Base-by-base conservation (phyloP, 192 early-diverging fungal genomes). In the Pilaira anomala region DNA sequence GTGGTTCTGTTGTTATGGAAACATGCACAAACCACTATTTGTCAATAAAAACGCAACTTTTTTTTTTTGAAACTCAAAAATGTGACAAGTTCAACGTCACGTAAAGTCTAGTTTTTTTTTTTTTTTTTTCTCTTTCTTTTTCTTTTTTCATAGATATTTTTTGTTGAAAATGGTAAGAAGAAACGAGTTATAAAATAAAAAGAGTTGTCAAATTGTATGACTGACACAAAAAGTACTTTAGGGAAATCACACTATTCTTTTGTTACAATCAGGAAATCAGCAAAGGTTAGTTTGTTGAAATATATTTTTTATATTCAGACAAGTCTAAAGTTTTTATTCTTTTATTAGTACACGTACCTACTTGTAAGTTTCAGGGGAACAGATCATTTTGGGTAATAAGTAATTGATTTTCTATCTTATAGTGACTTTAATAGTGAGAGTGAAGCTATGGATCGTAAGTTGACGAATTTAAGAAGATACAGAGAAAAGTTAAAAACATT, bases 361-460 rank as follows among this genome's bases (percentile, higher is more conserved):
- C 36, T 68, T 49, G 66, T 68, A 62, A 62, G 65, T 46, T 48
- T 2, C 19, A 57, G 21, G 13, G 28, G n/a, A 30, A 19, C 25
- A 28, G 21, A 39, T 57, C 9, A 3, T 12, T 25, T 14, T 7
- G 6, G 16, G n/a, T 1, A 13, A 0, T 3, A 48, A 14, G 0
- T 7, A 1, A 33, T 1, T 19, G 18, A 11, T 61, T 16, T 33
- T 19, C 24, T 14, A 3, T 26, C 0, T 45, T 8, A 18, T 33
- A 68, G 66, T 55, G 66, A 68, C 40, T 68, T 68, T 45, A 36
- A 53, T 8, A 55, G 49, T 1, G 59, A 61, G 40, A 51, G 26
- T 7, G 26, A 22, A 26, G 59, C 66, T 2, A 55, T 68, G 60
- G 60, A 68, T 40, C 66, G 66, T 68, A 48, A 46, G 16, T 42